A percentile compares a stretch with the other conserved stretches of the same genome.
phyloP scores from a whole-genome alignment of 192 early-diverging fungal genomes.

The Coemansia sp. region DNA sequence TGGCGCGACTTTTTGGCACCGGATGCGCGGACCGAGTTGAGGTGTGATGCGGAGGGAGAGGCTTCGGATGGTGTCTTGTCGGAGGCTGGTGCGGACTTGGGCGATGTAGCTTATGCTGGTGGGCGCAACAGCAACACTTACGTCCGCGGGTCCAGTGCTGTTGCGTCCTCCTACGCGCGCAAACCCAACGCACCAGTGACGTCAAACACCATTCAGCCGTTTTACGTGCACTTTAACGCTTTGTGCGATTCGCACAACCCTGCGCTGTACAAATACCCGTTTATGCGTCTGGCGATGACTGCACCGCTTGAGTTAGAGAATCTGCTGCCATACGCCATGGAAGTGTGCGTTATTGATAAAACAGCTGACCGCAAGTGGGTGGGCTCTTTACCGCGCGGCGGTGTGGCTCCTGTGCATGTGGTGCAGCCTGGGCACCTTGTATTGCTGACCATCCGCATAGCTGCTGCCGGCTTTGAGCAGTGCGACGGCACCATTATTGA shows the following conservation, averaged over 20 bases:
- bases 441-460: constrained; percentile 70
- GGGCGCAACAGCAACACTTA: neutral
- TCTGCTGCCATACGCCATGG: constrained; percentile 84
- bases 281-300: constrained; percentile 72
- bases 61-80: neutral
- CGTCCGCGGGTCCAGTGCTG: constrained; percentile 18
- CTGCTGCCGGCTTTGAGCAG: constrained; percentile 67
- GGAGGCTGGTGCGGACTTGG: neutral
- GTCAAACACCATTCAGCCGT: constrained; percentile 1
- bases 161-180: neutral
- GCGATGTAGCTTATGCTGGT: constrained; percentile 3
- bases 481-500: constrained; percentile 88
- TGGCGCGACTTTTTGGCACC: constrained; percentile 73
- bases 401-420: constrained; percentile 71
- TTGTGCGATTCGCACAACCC: constrained; percentile 38
- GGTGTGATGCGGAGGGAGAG: constrained; percentile 45
- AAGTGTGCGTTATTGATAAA: constrained; percentile 77
- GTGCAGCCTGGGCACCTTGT: constrained; percentile 82
- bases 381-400: constrained; percentile 67
- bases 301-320: constrained; percentile 91
- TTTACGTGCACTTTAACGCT: constrained; percentile 47
- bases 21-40: constrained; percentile 53
- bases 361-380: constrained; percentile 66
- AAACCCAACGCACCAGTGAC: neutral
- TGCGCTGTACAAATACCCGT: constrained; percentile 67